phyloP scores from a whole-genome alignment of 192 early-diverging fungal genomes.

The Backusella tuberculispora region DNA sequence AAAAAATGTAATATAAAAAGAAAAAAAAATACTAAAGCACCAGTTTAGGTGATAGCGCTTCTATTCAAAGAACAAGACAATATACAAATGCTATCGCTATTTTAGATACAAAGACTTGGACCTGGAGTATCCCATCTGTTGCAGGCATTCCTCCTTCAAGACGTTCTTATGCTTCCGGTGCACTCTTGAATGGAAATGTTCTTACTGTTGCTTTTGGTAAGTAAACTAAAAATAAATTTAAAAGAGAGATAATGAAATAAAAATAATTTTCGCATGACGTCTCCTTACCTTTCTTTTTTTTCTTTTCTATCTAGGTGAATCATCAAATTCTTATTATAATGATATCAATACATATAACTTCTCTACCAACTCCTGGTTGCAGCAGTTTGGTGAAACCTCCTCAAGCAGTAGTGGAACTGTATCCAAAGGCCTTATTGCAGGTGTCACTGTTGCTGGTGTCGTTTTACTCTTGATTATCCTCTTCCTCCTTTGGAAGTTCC shows the following conservation, averaged over 20 bases:
- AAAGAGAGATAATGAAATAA: neutral
- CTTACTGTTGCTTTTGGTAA: constrained; percentile 41
- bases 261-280: neutral
- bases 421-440: constrained; percentile 31
- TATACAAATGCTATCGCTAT: constrained; percentile 32
- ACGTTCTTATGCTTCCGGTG: constrained; percentile 36
- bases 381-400: constrained; percentile 17
- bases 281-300: neutral
- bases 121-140: constrained; percentile 28
- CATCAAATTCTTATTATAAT: constrained; percentile 37
- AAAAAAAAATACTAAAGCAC: neutral
- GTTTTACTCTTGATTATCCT: constrained; percentile 32
- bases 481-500: constrained; percentile 38
- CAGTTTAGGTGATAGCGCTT: constrained; percentile 27
- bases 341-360: constrained; percentile 36
- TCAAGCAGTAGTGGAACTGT: neutral
- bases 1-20: neutral
- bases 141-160: constrained; percentile 34
- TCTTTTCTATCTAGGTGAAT: constrained; percentile 23
- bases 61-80: constrained; percentile 12
- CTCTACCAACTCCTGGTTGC: constrained; percentile 23
- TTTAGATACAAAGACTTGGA: constrained; percentile 37
- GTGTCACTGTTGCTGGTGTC: constrained; percentile 37
- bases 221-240: neutral
- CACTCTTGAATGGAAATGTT: constrained; percentile 26